phyloP scores from a whole-genome alignment of 1,284 basidiomycete genomes.

The Pholiota adiposa region DNA sequence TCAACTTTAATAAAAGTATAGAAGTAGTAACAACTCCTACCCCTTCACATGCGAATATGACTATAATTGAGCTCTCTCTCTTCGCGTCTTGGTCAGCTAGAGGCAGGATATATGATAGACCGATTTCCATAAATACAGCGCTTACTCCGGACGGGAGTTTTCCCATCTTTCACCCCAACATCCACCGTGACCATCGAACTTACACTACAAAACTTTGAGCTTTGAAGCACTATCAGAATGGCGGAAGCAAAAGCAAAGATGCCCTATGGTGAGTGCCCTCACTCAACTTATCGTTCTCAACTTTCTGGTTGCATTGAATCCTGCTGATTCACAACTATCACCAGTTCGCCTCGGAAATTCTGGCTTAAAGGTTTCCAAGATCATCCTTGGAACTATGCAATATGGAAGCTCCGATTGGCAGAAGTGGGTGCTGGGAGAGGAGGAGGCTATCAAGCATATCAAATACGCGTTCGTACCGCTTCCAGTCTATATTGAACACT shows the following conservation, averaged over 20 bases:
- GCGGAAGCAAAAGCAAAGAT: neutral
- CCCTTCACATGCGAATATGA: neutral
- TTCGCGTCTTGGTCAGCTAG: neutral
- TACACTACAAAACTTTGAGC: no score
- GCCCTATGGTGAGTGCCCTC: neutral
- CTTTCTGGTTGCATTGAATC: neutral
- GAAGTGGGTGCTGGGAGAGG: constrained; percentile 41
- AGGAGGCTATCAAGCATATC: constrained; percentile 49
- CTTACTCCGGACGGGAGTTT: neutral
- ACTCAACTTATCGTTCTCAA: neutral
- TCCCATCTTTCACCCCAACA: neutral
- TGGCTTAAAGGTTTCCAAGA: constrained; percentile 54
- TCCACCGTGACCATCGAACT: neutral
- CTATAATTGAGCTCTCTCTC: neutral
- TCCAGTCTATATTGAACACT: neutral
- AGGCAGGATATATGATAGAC: neutral
- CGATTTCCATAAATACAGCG: neutral
- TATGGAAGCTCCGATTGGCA: constrained; percentile 45
- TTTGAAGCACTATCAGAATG: neutral
- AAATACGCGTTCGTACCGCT: constrained; percentile 40
- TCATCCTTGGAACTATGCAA: constrained; percentile 52
- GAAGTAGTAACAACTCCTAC: no score
- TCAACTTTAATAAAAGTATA: neutral
- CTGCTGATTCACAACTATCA: neutral
- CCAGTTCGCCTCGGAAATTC: constrained; percentile 52